Base-by-base conservation (phyloP, 805 yeast species). In the Ogataea trehalophila region DNA sequence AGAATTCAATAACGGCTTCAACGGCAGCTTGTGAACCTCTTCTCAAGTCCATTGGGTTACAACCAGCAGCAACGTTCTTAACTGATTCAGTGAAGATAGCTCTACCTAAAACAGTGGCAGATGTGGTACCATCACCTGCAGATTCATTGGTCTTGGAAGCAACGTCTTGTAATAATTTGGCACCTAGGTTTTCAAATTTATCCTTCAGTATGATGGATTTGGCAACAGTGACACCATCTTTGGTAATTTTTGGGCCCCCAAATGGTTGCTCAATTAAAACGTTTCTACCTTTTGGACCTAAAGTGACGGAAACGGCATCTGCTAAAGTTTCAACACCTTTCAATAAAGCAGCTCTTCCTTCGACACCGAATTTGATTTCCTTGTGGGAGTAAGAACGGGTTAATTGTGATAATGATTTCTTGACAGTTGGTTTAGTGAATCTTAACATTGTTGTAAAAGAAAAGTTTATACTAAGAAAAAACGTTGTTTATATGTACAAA, bases 81-180 rank as follows among this genome's bases (percentile, higher is more conserved):
- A 92, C 95, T 31, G 95, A 81, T 72, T 94, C 97, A 51, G 96
- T 84, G 75, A 92, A 88, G 59, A 92, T 92, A 49, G 96, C 85
- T 70, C 96, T 87, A 58, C 97, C 98, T 59, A 92, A 77, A 46
- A 92, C 95, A 42, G 98, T 94, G 59, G 98, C 97, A 40, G 96
- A 85, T 36, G 99, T 92, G 55, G 99, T 92, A 71, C 99, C 99
- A 63, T 92, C 99, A 73, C 99, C 99, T 52, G 98, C 97, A 60
- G 86, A 79, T 71, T 92, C 97, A 70, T 94, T 94, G 62, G 99
- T 91, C 80, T 87, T 92, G 59, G 95, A 83, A 39, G 98, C 97
- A 50, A 94, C 97, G 67, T 94, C 98, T 73, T 91, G 97, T 63
- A 92, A 74, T 57, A 92, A 77, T 74, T 87, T 88, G 48, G 97